Evolutionary conservation across 768 basidiomycete species (phyloP), one percentile per base, ranked within the genome.

Genomic region (Royoungia palumana): DNA sequence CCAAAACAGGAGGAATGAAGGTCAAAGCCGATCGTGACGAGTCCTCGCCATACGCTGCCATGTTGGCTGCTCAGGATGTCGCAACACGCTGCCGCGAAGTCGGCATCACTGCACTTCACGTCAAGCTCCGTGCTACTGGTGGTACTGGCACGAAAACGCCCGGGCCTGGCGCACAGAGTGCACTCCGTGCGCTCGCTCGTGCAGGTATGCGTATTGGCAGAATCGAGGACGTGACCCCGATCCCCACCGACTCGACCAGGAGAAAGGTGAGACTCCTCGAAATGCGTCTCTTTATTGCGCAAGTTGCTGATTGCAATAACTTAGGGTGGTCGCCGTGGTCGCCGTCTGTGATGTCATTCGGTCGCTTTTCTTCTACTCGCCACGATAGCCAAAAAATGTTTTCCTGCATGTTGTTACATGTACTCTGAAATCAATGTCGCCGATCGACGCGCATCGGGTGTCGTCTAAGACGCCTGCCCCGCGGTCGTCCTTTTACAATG

Each of bases 1-100:
- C 17, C 25, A 5, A 46, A 89, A 34, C 4, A 63, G 91, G 92
- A 70, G 96, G 96, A 53, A 98, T 98, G 96, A 98, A 98, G 79
- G 96, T 99, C 75, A 99, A 98, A 79, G 96, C 95, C 12, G 96
- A 99, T 74, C 89, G 96, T 74, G 96, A 99, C 76, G 96, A 99
- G 76, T 97, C 94, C 35, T 97, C 94, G 20, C 91, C 90, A 16
- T 91, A 96, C 67, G 92, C 94, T 44, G 93, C 94, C 69, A 95
- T 96, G 94, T 78, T 98, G 70, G 95, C 95, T 47, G 94, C 95
- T 36, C 95, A 98, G 77, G 95, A 98, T 62, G 93, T 94, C 59
- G 95, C 95, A 50, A 70, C 78, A 44, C 91, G 94, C 60, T 99
- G 96, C 87, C 89, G 90, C 68, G 96, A 98, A 75, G 91, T 98